Percentiles rank a stretch among this genome's conserved stretches.
phyloP scores from a whole-genome alignment of 306 rosid species.

The Fragaria nilgerrensis region DNA sequence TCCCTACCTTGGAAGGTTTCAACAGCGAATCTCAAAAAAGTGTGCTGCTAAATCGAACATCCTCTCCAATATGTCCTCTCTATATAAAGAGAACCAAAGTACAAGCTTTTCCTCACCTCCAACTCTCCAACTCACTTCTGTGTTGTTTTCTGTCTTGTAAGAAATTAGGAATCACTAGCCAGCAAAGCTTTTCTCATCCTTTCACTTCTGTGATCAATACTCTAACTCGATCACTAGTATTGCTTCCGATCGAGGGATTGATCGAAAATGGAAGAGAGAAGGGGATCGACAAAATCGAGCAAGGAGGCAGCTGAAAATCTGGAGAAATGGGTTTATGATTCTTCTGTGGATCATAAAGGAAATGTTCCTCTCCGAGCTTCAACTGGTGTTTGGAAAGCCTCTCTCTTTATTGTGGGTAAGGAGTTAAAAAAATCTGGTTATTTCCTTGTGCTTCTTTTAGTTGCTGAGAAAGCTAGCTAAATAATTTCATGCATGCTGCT shows the following conservation, averaged over 20 bases:
- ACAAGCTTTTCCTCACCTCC: neutral
- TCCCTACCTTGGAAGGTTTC: conserved; percentile 8
- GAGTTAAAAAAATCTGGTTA: neutral
- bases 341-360: conserved; percentile 40
- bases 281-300: conserved; percentile 9
- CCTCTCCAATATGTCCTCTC: conserved; percentile 42
- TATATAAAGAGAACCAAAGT: conserved; percentile 45
- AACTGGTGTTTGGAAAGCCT: conserved; percentile 42
- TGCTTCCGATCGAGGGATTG: neutral
- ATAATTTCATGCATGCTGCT: conserved; percentile 1
- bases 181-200: neutral
- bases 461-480: neutral
- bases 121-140: conserved; percentile 2
- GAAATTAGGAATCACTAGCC: neutral
- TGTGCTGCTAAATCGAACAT: conserved; percentile 8
- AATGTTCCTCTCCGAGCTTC: conserved; percentile 37
- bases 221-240: neutral
- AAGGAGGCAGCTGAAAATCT: conserved; percentile 15
- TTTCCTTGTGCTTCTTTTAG: neutral
- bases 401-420: conserved; percentile 35
- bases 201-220: neutral
- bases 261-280: conserved; percentile 7
- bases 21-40: neutral
- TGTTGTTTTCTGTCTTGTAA: neutral
- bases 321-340: conserved; percentile 38